Conservation (phyloP, 345 rosid species). For the Salix caprea region DNA sequence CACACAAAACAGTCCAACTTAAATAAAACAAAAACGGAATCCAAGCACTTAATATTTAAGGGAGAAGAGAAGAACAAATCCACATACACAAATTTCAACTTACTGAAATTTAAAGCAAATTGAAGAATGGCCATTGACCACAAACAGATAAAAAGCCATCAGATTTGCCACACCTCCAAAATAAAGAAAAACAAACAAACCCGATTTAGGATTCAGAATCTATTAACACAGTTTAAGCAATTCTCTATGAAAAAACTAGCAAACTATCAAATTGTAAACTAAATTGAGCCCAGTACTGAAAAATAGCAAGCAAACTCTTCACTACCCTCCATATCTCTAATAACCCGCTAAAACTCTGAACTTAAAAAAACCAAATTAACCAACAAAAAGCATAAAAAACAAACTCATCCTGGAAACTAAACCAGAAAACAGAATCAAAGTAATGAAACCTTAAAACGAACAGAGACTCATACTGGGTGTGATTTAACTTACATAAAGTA, state of each 20-base stretch:
- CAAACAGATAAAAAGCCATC: not conserved
- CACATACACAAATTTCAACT: not conserved
- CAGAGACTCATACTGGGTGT: not conserved
- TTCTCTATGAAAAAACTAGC: not conserved
- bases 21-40: not conserved
- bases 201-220: not conserved
- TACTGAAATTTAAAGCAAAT: not conserved
- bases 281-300: not conserved
- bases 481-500: conserved; percentile 58
- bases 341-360: not conserved
- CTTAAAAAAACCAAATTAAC: not conserved
- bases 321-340: not conserved
- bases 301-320: not conserved
- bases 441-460: not conserved
- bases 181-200: not conserved
- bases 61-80: not conserved
- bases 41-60: not conserved
- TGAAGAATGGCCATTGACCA: not conserved
- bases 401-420: not conserved
- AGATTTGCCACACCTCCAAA: not conserved
- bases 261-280: not conserved
- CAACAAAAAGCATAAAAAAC: not conserved
- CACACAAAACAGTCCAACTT: not conserved
- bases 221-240: not conserved
- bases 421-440: not conserved